Evolutionary conservation across 805 yeast species (phyloP), one percentile per base, ranked within the genome.

Genomic region (Blastobotrys parvus): DNA sequence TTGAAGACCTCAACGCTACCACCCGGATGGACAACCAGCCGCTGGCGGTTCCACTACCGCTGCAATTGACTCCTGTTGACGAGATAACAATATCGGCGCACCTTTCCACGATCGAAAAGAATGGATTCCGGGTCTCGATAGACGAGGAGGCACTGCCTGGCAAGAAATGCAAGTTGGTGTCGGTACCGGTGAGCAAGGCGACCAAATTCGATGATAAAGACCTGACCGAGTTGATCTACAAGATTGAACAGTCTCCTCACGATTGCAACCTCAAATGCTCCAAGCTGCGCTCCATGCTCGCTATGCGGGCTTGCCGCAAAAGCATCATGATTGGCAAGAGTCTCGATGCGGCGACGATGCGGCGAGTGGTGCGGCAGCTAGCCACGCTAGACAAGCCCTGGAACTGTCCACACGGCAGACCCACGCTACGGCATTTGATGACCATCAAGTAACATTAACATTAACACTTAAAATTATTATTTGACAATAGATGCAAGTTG

Each of bases 401-500:
- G 98, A 72, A 72, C 43, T 74, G 79, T 52, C 99, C 99, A 0
- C 99, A 92, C 63, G 98, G 99, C 0, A 68, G 99, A 49, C 99
- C 98, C 0, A 92, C 99, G 1, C 78, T 92, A 82, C 72, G 98
- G 43, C 97, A 90, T 61, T 67, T 90, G 45, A 76, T 80, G 37
- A 39, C n/a, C 45, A 48, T 32, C 35, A 19, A 34, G 21, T 34
- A 15, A 40, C 35, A 15, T 16, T 25, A 36, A n/a, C n/a, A 10
- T 7, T 31, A 13, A 15, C 16, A 8, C 39, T 18, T 4, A 16
- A n/a, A 29, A 21, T 11, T 16, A 6, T 8, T 33, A 31, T 13
- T 15, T 34, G 18, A 16, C 18, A 41, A 27, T 35, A 18, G 17
- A 34, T 2, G 41, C 27, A n/a, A 80, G 63, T 49, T 75, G 69